phyloP scores from a whole-genome alignment of 1,139 yeast genomes.

The Pichia terricola region DNA sequence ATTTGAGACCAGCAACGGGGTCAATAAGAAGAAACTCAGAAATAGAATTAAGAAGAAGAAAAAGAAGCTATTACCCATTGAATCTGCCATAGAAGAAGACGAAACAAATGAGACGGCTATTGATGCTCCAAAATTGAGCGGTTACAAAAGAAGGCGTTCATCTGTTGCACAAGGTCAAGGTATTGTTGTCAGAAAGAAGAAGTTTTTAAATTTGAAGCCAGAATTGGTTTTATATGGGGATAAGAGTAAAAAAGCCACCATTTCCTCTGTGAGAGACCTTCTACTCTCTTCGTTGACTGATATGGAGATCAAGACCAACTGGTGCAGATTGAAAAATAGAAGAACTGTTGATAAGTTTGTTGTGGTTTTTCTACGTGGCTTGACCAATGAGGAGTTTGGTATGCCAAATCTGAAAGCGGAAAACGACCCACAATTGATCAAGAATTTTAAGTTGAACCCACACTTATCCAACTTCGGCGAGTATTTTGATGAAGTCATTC shows the following conservation, averaged over 20 bases:
- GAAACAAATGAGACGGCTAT: not conserved
- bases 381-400: conserved; percentile 39
- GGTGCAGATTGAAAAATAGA: conserved; percentile 36
- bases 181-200: conserved; percentile 25
- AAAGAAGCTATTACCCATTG: conserved; percentile 1
- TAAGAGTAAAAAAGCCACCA: conserved; percentile 25
- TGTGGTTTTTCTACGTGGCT: conserved; percentile 58
- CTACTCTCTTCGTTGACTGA: conserved; percentile 39
- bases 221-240: conserved; percentile 12
- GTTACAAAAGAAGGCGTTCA: conserved; percentile 32
- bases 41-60: not conserved
- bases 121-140: not conserved
- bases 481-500: conserved; percentile 34
- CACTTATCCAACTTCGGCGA: conserved; percentile 31
- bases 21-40: not conserved
- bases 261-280: conserved; percentile 43
- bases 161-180: conserved; percentile 28
- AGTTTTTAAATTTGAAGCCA: conserved; percentile 27
- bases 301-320: conserved; percentile 31
- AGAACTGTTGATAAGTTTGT: conserved; percentile 41
- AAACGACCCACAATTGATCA: conserved; percentile 10
- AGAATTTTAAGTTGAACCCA: conserved; percentile 16
- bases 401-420: conserved; percentile 8
- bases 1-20: not conserved
- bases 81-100: conserved; percentile 1